These are phyloP conservation scores for fission yeast (Schizosaccharomyces pombe) DNA, from an alignment of 805 yeast genomes.

Conservation along the genomic window DNA sequence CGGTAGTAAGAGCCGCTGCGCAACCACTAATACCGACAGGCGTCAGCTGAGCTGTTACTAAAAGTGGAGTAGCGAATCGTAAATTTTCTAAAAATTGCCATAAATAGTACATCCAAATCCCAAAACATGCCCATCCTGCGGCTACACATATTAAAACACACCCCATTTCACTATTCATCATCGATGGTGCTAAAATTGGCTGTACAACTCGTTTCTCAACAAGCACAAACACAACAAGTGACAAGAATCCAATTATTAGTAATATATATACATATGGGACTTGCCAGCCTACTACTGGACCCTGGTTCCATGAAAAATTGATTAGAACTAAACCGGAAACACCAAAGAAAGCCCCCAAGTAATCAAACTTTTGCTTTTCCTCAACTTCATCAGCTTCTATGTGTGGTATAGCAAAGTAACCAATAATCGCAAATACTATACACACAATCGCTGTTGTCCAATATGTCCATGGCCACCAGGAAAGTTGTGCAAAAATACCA, in stretches of 20 bases:
- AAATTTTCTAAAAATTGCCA: conserved; percentile 29
- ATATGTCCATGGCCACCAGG: conserved; percentile 41
- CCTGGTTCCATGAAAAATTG: conserved; percentile 55
- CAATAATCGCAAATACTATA: conserved; percentile 14
- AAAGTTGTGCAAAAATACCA: conserved; percentile 23
- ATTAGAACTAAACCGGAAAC: conserved; percentile 36
- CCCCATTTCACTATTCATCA: conserved; percentile 23
- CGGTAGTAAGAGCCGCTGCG: conserved; percentile 30
- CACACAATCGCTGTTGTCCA: conserved; percentile 24
- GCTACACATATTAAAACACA: conserved; percentile 29
- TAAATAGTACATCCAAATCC: conserved; percentile 45
- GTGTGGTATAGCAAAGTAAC: conserved; percentile 16
- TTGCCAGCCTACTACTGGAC: conserved; percentile 48
- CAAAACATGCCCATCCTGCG: conserved; percentile 60
- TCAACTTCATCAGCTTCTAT: conserved; percentile 24
- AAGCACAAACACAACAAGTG: conserved; percentile 24
- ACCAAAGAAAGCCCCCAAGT: conserved; percentile 33
- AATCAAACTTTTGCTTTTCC: conserved; percentile 20
- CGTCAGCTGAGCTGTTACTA: conserved; percentile 23
- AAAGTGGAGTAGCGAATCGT: conserved; percentile 25
- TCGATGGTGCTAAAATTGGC: conserved; percentile 32
- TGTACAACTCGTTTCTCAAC: conserved; percentile 25
- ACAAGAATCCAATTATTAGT: conserved; percentile 26
- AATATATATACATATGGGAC: conserved; percentile 33
- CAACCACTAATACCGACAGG: conserved; percentile 31